Evolutionary conservation across 306 rosid species (phyloP), one percentile per base, ranked within the genome.

Genomic region (Geum urbanum): DNA sequence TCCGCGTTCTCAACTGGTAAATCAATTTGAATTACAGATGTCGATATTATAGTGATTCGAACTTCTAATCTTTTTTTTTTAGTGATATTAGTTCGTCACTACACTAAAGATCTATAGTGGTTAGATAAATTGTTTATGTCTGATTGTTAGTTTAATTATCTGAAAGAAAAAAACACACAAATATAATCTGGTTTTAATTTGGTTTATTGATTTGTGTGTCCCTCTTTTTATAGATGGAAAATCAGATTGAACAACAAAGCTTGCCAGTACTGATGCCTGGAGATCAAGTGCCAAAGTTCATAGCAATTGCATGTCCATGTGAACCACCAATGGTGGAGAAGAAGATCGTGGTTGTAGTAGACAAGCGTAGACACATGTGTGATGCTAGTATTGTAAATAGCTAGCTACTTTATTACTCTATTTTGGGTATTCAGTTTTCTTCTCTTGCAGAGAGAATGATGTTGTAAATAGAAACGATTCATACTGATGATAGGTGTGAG

Each of bases 251-350:
- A 18, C 35, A 5, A 10, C 53, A 32, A 70, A 86, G 90, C 73
- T 59, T 87, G 59, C 76, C 94, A 0, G 96, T 90, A 69, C 18
- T 86, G 86, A 90, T 90, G 96, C 96, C 96, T 9, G 96, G 96
- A 41, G 96, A 90, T 46, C 73, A 72, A 19, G 78, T 90, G 12
- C 96, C 96, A 11, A 90, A 61, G 75, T 90, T 90, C 86, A 77
- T 90, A 62, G 96, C 88, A 13, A 5, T 84, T 74, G 83, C 79
- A 57, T 84, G 96, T 41, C 88, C 96, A 10, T 74, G 84, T 78
- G 76, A 80, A 75, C 86, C 73, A 77, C 86, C 82, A 4, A 75
- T 43, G 2, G 48, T 55, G 27, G 79, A 84, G 66, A 87, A 84
- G 66, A 87, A 16, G 43, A 56, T 82, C 73, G 49, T 78, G 18